Evolutionary conservation across 2,329 filamentous ascomycete genomes (phyloP), one percentile per base, ranked within the genome.

Genomic region (Sporothrix luriei): DNA sequence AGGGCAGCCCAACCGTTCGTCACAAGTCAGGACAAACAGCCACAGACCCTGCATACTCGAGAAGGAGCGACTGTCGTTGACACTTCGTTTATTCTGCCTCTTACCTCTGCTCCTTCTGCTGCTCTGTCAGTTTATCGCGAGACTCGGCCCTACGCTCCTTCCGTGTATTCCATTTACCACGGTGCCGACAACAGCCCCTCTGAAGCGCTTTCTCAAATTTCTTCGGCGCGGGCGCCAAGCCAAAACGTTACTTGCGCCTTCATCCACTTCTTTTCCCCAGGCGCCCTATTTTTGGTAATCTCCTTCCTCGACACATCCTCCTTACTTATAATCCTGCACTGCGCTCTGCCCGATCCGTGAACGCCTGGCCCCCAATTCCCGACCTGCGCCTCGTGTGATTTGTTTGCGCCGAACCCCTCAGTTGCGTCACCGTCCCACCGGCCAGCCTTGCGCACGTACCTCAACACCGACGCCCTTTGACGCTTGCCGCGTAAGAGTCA

Each of bases 151-250:
- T 43, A 29, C 19, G 40, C 43, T 57, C 66, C 40, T 68, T 68
- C 66, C 66, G 51, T 59, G 24, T 55, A 16, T 67, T 19, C n/a
- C 7, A 29, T 29, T 46, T 24, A 19, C 19, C 66, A 54, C 66
- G 54, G 52, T 68, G 66, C 66, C 66, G 66, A 68, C 52, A 29
- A 59, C 51, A 68, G 51, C 66, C 66, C 51, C 66, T 68, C 66
- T 26, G 48, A 49, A 24, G 33, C 48, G 40, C 40, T n/a, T 61
- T 59, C 54, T 51, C 43, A 43, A 61, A 51, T 51, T 68, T 68
- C 61, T 24, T 49, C 52, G n/a, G 16, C 26, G 29, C 62, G 46
- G 62, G 46, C 46, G 62, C 46, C 62, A 65, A 65, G 62, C 11
- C 64, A 24, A 48, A 29, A 40, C 26, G 40, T 13, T 13, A 43